A percentile compares a stretch with the other conserved stretches of the same genome.
Conservation (phyloP, 805 yeast genomes). For the Zygotorulaspora florentina region DNA sequence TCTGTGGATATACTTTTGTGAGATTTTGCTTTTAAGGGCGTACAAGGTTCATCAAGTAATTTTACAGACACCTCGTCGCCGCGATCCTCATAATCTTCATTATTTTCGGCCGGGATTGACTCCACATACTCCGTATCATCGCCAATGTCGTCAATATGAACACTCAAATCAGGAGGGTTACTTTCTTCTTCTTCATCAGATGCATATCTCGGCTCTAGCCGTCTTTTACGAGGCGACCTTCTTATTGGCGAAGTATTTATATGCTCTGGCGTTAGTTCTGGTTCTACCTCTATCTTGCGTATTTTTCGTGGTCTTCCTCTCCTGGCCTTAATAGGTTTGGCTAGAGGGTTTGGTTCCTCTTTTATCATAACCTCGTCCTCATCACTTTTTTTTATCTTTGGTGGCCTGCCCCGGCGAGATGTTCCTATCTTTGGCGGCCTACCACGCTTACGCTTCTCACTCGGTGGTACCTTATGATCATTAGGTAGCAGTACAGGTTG, state of each 20-base stretch:
- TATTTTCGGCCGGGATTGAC: conserved; percentile 9
- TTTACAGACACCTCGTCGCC: conserved; percentile 13
- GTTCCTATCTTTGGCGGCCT: neutral
- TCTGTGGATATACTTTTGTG: conserved; percentile 21
- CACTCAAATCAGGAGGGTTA: neutral
- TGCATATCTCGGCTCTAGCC: neutral
- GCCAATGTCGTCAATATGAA: neutral
- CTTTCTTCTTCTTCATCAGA: neutral
- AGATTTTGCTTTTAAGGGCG: conserved; percentile 12
- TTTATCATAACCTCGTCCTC: neutral
- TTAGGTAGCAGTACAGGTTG: neutral
- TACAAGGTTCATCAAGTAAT: conserved; percentile 1
- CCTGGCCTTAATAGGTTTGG: neutral
- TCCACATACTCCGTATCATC: neutral
- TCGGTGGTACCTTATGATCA: too few relatives aligned
- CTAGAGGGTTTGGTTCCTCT: neutral
- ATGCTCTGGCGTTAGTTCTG: neutral
- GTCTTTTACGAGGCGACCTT: neutral
- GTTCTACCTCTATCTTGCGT: neutral
- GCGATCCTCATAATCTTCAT: neutral
- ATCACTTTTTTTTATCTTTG: neutral
- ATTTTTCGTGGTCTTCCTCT: neutral
- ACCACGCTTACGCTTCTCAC: neutral
- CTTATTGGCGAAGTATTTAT: neutral
- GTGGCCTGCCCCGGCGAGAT: neutral